Conservation (phyloP, 495 filamentous ascomycete genomes). For the Tetracladium marchalianum region DNA sequence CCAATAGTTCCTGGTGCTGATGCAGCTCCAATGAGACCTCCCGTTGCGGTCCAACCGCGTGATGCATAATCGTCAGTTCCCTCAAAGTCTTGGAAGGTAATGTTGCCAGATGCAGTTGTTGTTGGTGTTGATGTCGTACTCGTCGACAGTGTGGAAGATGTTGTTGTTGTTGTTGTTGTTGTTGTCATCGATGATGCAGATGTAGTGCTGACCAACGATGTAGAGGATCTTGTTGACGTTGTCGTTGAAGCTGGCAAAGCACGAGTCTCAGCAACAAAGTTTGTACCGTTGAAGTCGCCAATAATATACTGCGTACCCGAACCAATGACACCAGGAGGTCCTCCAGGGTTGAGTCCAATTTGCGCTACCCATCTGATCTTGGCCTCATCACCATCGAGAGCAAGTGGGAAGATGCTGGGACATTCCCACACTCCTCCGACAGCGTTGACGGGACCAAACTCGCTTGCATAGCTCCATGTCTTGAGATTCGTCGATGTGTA, state of each 20-base stretch:
- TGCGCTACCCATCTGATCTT: conserved; percentile 1
- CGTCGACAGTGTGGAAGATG: too few species aligned
- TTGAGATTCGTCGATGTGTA: conserved; percentile 1
- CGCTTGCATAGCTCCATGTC: not conserved
- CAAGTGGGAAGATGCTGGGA: conserved; percentile 18
- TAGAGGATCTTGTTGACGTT: conserved; percentile 6
- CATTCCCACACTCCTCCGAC: conserved; percentile 7
- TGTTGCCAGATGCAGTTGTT: too few species aligned
- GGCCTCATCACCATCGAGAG: not conserved
- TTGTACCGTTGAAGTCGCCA: conserved; percentile 26
- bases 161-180: not conserved
- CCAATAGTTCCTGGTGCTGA: too few species aligned
- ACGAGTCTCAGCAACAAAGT: conserved; percentile 15
- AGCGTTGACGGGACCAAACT: conserved; percentile 12
- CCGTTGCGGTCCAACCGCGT: too few species aligned
- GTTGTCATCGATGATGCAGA: not conserved
- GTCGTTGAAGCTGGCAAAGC: not conserved
- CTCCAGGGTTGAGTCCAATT: conserved; percentile 2
- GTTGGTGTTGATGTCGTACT: too few species aligned
- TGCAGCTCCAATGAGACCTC: too few species aligned
- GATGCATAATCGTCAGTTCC: too few species aligned
- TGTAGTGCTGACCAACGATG: not conserved
- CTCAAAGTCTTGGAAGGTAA: too few species aligned
- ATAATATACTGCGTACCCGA: conserved; percentile 21
- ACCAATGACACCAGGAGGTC: not conserved